Evolutionary conservation across 768 basidiomycete species (phyloP), one percentile per base, ranked within the genome.

Genomic region (Flagelloscypha sp.): DNA sequence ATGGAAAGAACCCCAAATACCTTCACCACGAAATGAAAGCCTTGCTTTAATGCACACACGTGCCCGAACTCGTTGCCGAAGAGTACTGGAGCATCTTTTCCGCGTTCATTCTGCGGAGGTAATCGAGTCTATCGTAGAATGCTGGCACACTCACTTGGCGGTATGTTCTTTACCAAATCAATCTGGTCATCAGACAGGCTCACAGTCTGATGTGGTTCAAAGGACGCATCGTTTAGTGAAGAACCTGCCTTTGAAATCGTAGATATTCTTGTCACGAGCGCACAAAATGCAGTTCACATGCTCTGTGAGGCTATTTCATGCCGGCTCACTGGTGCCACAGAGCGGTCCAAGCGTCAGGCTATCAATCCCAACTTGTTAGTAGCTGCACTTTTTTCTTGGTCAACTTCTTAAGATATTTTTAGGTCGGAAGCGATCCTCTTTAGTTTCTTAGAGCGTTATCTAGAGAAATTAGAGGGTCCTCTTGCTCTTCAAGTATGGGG

Each of bases 401-500:
- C 35, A 20, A 33, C 30, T 30, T 22, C 30, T 45, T 15, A 45
- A 10, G 27, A 19, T 21, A 23, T 33, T 33, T 20, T 8, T 39
- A 93, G 89, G 40, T 70, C 74, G 24, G 87, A 90, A 41, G 57
- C 61, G 3, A 66, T 69, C 11, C 49, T 90, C n/a, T 90, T 88
- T 66, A 74, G 69, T 20, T 98, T 97, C 54, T 63, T 98, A 30
- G 90, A 97, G 50, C 76, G 77, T 36, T 98, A 98, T 51, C 54
- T 97, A 19, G 61, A 61, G 12, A 74, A 80, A 7, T 57, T 98
- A 27, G 95, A 98, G 55, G 88, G 89, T 0, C 88, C 95, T 0
- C 62, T 95, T 23, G 93, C 88, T 3, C 68, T 92, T 8, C 95
- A 98, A 59, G 84, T 97, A 13, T 98, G 94, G 94, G 57, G 62